Conservation (phyloP, 2,329 filamentous ascomycete genomes). For the Calonectria pteridis region DNA sequence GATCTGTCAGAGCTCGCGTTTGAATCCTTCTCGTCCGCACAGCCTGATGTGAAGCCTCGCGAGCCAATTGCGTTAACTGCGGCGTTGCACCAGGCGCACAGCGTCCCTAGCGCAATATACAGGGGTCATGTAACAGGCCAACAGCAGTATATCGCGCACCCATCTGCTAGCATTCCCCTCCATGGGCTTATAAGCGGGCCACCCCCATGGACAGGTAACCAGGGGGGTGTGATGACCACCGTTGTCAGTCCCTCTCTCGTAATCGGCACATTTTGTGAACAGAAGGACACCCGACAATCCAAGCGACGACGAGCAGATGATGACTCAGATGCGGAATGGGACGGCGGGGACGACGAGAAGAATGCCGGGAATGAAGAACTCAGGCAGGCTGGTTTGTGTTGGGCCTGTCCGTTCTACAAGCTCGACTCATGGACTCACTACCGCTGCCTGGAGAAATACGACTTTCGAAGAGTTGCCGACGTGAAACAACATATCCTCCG, state of each 20-base stretch:
- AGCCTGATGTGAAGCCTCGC: not conserved
- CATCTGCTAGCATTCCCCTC: not conserved
- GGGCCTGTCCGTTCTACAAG: not conserved
- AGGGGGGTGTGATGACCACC: not conserved
- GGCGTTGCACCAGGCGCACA: not conserved
- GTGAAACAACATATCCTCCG: not conserved
- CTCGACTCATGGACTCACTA: not conserved
- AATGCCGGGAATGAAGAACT: not conserved
- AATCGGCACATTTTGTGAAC: not conserved
- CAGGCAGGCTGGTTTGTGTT: not conserved
- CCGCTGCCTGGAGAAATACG: not conserved
- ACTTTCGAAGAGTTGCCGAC: not conserved
- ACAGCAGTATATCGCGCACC: not conserved
- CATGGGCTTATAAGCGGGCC: not conserved
- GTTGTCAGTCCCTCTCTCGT: not conserved
- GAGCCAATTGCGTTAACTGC: not conserved
- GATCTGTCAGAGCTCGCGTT: not conserved
- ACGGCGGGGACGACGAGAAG: not conserved
- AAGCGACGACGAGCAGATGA: not conserved
- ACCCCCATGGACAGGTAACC: not conserved
- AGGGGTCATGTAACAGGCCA: not conserved
- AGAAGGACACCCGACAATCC: not conserved
- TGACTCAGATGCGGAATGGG: not conserved
- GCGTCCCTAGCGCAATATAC: not conserved
- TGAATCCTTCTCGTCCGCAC: not conserved